Conservation (phyloP, 305 asterid genomes). For the Andrographis paniculata region DNA sequence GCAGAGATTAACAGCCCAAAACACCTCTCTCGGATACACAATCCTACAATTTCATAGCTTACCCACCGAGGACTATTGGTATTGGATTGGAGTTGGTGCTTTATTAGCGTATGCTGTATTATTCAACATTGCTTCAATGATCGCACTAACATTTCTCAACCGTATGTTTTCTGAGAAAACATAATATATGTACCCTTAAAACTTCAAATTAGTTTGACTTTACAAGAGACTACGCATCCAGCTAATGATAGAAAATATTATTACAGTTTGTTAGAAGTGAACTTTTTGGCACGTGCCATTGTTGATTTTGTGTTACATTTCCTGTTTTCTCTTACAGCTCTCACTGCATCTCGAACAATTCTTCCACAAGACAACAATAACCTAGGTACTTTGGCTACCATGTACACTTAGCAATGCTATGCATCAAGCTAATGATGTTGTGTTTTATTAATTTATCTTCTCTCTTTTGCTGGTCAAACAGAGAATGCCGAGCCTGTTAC, state of each 20-base stretch:
- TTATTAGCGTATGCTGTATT: slow-evolving; percentile 55
- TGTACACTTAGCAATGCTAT: slow-evolving; percentile 6
- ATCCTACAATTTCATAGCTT: slow-evolving; percentile 53
- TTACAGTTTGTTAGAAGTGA: background rate
- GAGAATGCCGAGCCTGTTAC: slow-evolving; percentile 15
- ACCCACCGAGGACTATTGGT: slow-evolving; percentile 55
- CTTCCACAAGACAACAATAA: slow-evolving; percentile 30
- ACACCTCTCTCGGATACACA: slow-evolving; percentile 41
- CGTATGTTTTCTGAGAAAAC: background rate
- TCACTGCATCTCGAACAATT: slow-evolving; percentile 44
- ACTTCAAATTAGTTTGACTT: background rate
- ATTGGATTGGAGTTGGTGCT: slow-evolving; percentile 77
- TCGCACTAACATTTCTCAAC: slow-evolving; percentile 43
- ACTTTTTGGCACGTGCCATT: background rate
- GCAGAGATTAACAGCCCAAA: slow-evolving; percentile 43
- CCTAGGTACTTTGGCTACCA: too few species aligned
- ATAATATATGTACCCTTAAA: too few species aligned
- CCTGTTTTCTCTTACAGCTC: slow-evolving; percentile 38
- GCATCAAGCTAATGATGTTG: slow-evolving; percentile 10
- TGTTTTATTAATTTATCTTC: slow-evolving; percentile 7
- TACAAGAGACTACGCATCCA: too few species aligned
- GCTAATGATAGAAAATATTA: too few species aligned
- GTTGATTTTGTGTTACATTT: slow-evolving; percentile 1
- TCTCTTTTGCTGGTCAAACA: slow-evolving; percentile 26
- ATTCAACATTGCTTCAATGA: slow-evolving; percentile 52